phyloP scores from a whole-genome alignment of 257 asterid genomes.

The Marsdenia floribunda region DNA sequence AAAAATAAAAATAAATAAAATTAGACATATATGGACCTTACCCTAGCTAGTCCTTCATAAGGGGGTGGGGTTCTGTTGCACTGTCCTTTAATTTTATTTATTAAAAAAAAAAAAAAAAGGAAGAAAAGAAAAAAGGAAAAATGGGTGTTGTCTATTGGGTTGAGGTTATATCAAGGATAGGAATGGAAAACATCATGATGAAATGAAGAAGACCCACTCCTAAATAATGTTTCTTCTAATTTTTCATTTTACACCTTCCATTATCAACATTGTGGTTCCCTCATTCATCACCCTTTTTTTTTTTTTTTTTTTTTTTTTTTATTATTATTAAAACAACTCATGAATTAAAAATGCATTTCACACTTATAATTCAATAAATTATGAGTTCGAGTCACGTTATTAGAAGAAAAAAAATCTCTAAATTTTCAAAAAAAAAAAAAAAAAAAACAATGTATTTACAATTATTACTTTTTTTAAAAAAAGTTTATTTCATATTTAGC shows the following conservation, averaged over 20 bases:
- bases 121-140: too few species aligned
- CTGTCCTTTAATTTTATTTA: neutral
- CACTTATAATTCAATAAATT: too few species aligned
- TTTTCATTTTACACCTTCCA: slow-evolving; percentile 11
- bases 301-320: too few species aligned
- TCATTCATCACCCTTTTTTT: neutral
- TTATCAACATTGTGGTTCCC: slow-evolving; percentile 8
- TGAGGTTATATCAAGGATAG: slow-evolving; percentile 11
- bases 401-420: too few species aligned
- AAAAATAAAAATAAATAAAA: too few species aligned
- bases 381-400: too few species aligned
- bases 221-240: neutral
- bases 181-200: slow-evolving; percentile 19
- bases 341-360: too few species aligned
- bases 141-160: slow-evolving; percentile 3
- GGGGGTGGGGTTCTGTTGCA: neutral
- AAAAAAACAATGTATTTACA: too few species aligned
- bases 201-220: slow-evolving; percentile 2
- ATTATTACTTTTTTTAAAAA: too few species aligned
- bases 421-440: too few species aligned
- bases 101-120: neutral
- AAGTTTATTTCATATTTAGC: too few species aligned
- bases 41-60: neutral
- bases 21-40: neutral
- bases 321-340: slow-evolving; percentile 1